Evolutionary conservation across 106 monocot species (phyloP).

Genomic region (Vanilla planifolia): DNA sequence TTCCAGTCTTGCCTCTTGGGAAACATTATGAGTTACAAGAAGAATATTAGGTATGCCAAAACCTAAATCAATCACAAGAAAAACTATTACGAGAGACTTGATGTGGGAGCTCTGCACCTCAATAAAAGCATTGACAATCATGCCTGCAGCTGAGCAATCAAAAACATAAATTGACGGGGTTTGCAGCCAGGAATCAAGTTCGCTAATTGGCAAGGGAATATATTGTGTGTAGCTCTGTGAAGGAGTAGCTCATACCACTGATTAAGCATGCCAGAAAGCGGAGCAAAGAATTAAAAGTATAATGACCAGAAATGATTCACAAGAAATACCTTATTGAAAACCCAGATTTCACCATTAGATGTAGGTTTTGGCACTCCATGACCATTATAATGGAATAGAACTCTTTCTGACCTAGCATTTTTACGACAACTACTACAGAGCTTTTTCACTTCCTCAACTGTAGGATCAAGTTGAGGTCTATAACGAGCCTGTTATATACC

Average conservation of each 20-base stretch:
- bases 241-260: background rate
- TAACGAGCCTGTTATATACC: constrained; percentile 66
- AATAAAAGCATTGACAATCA: constrained; percentile 75
- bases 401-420: constrained; percentile 89
- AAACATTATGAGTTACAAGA: constrained; percentile 8
- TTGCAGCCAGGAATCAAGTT: constrained; percentile 92
- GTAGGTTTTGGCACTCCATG: constrained; percentile 98
- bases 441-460: constrained; percentile 97
- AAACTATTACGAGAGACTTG: constrained; percentile 2
- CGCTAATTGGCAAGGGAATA: constrained; percentile 83
- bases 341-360: constrained; percentile 96
- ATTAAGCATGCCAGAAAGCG: background rate
- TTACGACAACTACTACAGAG: constrained; percentile 81
- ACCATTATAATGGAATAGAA: constrained; percentile 97
- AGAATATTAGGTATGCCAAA: constrained; percentile 1
- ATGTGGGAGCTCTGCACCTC: constrained; percentile 35
- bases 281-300: constrained; percentile 1
- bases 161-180: constrained; percentile 98
- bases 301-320: background rate
- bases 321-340: constrained; percentile 78
- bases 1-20: constrained; percentile 42
- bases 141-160: constrained; percentile 95
- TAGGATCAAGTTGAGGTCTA: constrained; percentile 88
- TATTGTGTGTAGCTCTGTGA: constrained; percentile 94
- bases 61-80: background rate